Evolutionary conservation across 176 grass and related monocot species (phyloP), one percentile per base, ranked within the genome.

Genomic region (Aegilops bicornis): DNA sequence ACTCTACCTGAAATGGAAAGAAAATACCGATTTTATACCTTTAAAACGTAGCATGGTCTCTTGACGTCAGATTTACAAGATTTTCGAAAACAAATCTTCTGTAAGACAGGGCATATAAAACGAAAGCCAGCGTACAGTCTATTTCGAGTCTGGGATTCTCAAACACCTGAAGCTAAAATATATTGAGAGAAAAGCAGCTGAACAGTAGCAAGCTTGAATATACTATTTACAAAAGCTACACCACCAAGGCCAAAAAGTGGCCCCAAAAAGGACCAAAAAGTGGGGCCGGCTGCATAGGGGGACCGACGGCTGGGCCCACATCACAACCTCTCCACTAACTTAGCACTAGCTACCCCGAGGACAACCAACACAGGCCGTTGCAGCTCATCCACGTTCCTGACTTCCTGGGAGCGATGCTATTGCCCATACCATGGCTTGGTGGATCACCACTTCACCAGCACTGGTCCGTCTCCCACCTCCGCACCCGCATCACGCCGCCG

Each of bases 381-480:
- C 7, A 20, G 64, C 29, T 67, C 25, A 64, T 64, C 40, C 56
- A 22, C 7, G 56, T 59, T 59, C 31, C 31, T 31, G 31, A 31
- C 31, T 31, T 31, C 47, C 33, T 35, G 33, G 33, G 33, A 35
- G 5, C 33, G 5, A 35, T 35, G 33, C 33, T 6, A 35, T 35
- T 35, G 33, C 33, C 33, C 33, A 35, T 4, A 35, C 33, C 33
- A 36, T 36, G 35, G 35, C 35, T 36, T 7, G 35, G 35, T 33
- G 32, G 32, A 33, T 33, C 32, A 33, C 31, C 31, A 31, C 31
- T 31, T 31, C 84, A 91, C 93, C 93, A 95, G 88, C 93, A 95
- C 79, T 96, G 89, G 77, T 94, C 89, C 6, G 88, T 93, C 64
- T 88, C 91, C 94, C 89, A 97, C 79, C 94, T 83, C 67, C 91